Evolutionary conservation across 2,329 filamentous ascomycete genomes (phyloP).

Genomic region (Geosmithia morbida): DNA sequence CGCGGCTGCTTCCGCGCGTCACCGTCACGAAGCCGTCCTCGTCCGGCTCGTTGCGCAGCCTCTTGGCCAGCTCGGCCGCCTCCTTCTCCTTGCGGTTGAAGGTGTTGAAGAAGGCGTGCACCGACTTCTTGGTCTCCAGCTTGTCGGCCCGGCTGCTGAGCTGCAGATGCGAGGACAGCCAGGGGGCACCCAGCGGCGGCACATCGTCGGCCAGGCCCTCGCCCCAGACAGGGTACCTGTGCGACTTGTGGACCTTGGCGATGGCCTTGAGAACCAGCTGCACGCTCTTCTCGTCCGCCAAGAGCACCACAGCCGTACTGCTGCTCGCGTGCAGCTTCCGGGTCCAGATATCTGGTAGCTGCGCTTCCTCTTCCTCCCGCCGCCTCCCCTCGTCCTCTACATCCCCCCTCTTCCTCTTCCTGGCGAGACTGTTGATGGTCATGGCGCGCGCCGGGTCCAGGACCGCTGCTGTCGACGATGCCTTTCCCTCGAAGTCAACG

Average conservation of each 20-base stretch:
- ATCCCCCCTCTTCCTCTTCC: constrained; percentile 25
- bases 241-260: constrained; percentile 43
- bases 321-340: constrained; percentile 57
- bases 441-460: constrained; percentile 34
- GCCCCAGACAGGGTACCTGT: constrained; percentile 55
- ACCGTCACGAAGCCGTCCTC: constrained; percentile 95
- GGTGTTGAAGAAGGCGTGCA: constrained; percentile 77
- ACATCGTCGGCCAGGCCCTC: constrained; percentile 40
- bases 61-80: constrained; percentile 45
- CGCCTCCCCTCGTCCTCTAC: constrained; percentile 40
- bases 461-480: constrained; percentile 21
- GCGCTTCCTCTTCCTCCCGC: constrained; percentile 42
- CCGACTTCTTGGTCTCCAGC: constrained; percentile 49
- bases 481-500: constrained; percentile 55
- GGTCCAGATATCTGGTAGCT: constrained; percentile 61
- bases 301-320: constrained; percentile 63
- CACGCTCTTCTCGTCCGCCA: constrained; percentile 72
- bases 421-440: constrained; percentile 19
- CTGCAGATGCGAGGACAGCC: constrained; percentile 51
- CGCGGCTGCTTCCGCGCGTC: constrained; percentile 60
- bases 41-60: constrained; percentile 66
- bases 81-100: constrained; percentile 60
- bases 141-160: constrained; percentile 58
- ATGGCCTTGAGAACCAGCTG: constrained; percentile 65
- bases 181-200: constrained; percentile 40